These are phyloP conservation scores for Fusarium succisae DNA, from an alignment of 2,329 filamentous ascomycete species.

Conservation along the genomic window DNA sequence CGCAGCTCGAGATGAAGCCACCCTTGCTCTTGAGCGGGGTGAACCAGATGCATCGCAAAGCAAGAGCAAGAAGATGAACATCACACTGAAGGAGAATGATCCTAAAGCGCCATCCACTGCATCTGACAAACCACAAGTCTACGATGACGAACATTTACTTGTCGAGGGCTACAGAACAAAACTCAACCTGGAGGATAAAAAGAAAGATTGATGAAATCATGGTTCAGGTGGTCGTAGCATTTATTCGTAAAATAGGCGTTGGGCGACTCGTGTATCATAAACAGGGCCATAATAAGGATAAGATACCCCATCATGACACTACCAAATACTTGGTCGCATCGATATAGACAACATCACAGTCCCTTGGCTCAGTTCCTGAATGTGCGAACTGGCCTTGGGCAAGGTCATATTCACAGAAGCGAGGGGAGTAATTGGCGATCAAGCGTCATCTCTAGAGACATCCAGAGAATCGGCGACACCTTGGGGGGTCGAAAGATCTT, in stretches of 20 bases:
- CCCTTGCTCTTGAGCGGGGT: slow-evolving; percentile 62
- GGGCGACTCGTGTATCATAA: slow-evolving; percentile 11
- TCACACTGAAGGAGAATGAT: slow-evolving; percentile 63
- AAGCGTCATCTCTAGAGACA: slow-evolving; percentile 78
- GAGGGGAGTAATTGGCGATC: slow-evolving; percentile 76
- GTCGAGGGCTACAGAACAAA: slow-evolving; percentile 63
- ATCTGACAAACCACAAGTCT: slow-evolving; percentile 38
- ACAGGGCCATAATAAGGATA: slow-evolving; percentile 12
- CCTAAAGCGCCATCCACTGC: slow-evolving; percentile 33
- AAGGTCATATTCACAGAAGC: slow-evolving; percentile 45
- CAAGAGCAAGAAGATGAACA: slow-evolving; percentile 54
- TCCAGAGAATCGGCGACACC: slow-evolving; percentile 89
- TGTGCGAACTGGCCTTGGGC: slow-evolving; percentile 32
- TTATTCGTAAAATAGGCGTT: slow-evolving; percentile 26
- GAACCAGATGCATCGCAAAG: slow-evolving; percentile 29
- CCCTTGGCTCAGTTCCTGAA: slow-evolving; percentile 12
- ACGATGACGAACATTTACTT: slow-evolving; percentile 54
- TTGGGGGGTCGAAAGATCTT: slow-evolving; percentile 70
- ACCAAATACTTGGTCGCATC: neutral
- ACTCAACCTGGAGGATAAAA: slow-evolving; percentile 29
- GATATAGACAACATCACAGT: neutral
- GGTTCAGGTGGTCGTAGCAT: neutral
- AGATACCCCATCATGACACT: slow-evolving; percentile 27
- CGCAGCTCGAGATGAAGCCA: slow-evolving; percentile 50
- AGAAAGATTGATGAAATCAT: neutral